These are phyloP conservation scores for Clavispora fructus DNA, from an alignment of 805 yeast genomes.

Conservation along the genomic window DNA sequence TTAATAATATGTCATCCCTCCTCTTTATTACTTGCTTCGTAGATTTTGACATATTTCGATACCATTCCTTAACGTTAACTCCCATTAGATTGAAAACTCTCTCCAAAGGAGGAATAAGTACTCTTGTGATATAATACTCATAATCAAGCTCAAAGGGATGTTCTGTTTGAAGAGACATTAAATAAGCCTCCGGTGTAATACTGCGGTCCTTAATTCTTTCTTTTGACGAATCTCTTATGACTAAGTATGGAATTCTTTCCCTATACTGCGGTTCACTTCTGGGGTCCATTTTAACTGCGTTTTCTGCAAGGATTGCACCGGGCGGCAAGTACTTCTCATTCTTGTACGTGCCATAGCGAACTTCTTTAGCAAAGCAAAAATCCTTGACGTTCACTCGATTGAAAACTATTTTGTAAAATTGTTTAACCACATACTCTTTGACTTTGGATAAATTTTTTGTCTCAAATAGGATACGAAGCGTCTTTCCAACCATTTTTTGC, in stretches of 20 bases:
- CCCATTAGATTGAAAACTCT: constrained; percentile 80
- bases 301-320: constrained; percentile 79
- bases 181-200: constrained; percentile 68
- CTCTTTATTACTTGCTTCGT: constrained; percentile 7
- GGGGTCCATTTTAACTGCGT: constrained; percentile 56
- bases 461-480: constrained; percentile 65
- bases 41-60: constrained; percentile 54
- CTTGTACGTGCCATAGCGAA: constrained; percentile 77
- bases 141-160: constrained; percentile 56
- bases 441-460: constrained; percentile 66
- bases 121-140: constrained; percentile 80
- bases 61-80: constrained; percentile 76
- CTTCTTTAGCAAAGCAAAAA: constrained; percentile 89
- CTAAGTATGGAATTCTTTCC: constrained; percentile 86
- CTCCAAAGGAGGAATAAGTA: constrained; percentile 84
- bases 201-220: constrained; percentile 70
- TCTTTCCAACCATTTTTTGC: constrained; percentile 70
- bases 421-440: constrained; percentile 56
- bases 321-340: constrained; percentile 74
- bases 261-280: constrained; percentile 80
- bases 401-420: constrained; percentile 61
- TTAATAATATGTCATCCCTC: constrained; percentile 7
- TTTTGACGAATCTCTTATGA: constrained; percentile 51
- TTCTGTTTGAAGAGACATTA: constrained; percentile 30
- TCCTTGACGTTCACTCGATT: constrained; percentile 69